These are phyloP conservation scores for Chrysanthemum seticuspe DNA, from an alignment of 129 eudicot genomes.

Conservation along the genomic window DNA sequence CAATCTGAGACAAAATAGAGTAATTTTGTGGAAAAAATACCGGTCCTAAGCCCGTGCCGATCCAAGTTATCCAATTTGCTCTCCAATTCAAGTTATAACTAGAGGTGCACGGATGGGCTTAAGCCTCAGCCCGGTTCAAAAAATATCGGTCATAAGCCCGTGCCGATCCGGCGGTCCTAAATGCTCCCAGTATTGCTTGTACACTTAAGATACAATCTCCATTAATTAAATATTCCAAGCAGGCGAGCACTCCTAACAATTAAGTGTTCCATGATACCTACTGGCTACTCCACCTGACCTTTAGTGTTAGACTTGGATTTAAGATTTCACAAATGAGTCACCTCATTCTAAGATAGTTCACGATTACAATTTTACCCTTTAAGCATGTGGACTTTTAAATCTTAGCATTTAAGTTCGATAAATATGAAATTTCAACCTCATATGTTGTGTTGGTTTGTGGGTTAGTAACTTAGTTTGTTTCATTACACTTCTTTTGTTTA, in stretches of 20 bases:
- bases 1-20: neutral
- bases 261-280: neutral
- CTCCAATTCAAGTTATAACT: neutral
- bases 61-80: too few species aligned
- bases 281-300: neutral
- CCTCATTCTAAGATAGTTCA: neutral
- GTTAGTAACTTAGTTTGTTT: neutral
- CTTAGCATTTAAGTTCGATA: neutral
- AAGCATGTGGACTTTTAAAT: neutral
- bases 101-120: too few species aligned
- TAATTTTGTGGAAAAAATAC: neutral
- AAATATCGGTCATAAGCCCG: too few species aligned
- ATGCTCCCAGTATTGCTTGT: neutral
- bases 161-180: too few species aligned
- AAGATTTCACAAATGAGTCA: conserved; percentile 1
- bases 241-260: neutral
- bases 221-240: conserved; percentile 1
- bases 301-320: conserved; percentile 5
- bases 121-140: too few species aligned
- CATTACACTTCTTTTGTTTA: neutral
- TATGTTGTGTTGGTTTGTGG: neutral
- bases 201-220: neutral
- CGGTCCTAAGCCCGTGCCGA: too few species aligned
- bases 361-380: neutral
- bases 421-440: neutral